A percentile compares a stretch with the other conserved stretches of the same genome.
These are phyloP conservation scores for Castanospermum australe DNA, from an alignment of 306 rosid genomes.

Conservation along the genomic window DNA sequence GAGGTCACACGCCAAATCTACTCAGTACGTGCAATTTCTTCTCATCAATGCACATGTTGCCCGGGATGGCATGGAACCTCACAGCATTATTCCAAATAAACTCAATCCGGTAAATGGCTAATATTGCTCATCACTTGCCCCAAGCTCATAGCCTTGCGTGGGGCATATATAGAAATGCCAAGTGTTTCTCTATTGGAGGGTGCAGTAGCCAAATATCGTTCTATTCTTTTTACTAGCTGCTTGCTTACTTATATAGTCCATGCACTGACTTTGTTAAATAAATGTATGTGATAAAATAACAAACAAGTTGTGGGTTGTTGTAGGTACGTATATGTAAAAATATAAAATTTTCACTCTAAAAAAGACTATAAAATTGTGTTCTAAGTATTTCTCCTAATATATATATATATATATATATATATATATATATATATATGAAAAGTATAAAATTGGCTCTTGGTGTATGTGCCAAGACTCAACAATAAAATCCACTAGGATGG, in stretches of 20 bases:
- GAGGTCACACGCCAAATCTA: constrained; percentile 30
- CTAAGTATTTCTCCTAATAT: too few species aligned
- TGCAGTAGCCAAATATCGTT: not conserved
- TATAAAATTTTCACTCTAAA: too few species aligned
- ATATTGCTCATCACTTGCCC: constrained; percentile 41
- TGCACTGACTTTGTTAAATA: not conserved
- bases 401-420: too few species aligned
- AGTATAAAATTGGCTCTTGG: too few species aligned
- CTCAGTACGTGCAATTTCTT: constrained; percentile 13
- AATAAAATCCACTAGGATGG: too few species aligned
- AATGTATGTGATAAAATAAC: not conserved
- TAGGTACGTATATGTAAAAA: too few species aligned
- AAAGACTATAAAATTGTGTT: too few species aligned
- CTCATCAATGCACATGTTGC: constrained; percentile 22
- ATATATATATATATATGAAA: too few species aligned
- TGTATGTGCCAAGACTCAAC: too few species aligned
- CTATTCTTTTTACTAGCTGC: not conserved
- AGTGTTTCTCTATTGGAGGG: not conserved
- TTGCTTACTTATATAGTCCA: not conserved
- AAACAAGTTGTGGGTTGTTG: not conserved
- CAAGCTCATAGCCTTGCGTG: too few species aligned
- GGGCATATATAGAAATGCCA: not conserved
- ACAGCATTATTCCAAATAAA: constrained; percentile 48
- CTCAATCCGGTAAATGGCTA: constrained; percentile 49
- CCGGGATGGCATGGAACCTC: constrained; percentile 47